Base-by-base conservation (phyloP, 176 grass and related monocot species). In the Melocanna baccifera region DNA sequence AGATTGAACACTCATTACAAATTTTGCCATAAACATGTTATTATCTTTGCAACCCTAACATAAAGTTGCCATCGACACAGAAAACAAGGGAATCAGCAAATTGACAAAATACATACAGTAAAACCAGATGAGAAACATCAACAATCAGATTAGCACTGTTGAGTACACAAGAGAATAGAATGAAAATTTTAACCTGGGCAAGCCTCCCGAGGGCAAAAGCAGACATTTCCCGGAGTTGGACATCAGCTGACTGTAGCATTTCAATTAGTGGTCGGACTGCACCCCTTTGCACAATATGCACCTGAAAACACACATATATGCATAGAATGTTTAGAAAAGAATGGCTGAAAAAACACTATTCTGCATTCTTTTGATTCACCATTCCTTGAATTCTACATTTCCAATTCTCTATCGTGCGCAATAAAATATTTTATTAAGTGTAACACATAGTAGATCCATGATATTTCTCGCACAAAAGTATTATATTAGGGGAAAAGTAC, bases 161-260 rank as follows among this genome's bases (percentile, higher is more conserved):
- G 73, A n/a, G 62, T 43, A 76, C 36, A 71, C 15, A 46, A 40
- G 77, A 63, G 53, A 72, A 78, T 20, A 75, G 41, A 79, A 73
- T 30, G 20, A 64, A 81, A 78, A 37, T 51, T 50, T 52, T 70
- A 91, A 99, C 97, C 97, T 99, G 97, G 37, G 97, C 97, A 81
- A 99, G 91, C 82, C 97, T 96, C 71, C 97, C 97, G 57, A 99
- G 97, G 80, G 97, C 97, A 91, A 99, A 99, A 62, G 93, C 97
- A 83, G 97, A 94, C 97, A 99, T 99, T 85, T 99, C 97, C 75
- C 87, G 88, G 12, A 99, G 93, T 87, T 99, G 97, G 69, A 96
- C 88, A 77, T 99, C 97, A 84, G 83, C 51, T 16, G 97, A 99
- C 71, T 99, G 93, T 51, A 99, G 91, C 93, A 99, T 99, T 70